Evolutionary conservation across 1,284 basidiomycete genomes (phyloP), one percentile per base, ranked within the genome.

Genomic region (Ceratobasidium sp.): DNA sequence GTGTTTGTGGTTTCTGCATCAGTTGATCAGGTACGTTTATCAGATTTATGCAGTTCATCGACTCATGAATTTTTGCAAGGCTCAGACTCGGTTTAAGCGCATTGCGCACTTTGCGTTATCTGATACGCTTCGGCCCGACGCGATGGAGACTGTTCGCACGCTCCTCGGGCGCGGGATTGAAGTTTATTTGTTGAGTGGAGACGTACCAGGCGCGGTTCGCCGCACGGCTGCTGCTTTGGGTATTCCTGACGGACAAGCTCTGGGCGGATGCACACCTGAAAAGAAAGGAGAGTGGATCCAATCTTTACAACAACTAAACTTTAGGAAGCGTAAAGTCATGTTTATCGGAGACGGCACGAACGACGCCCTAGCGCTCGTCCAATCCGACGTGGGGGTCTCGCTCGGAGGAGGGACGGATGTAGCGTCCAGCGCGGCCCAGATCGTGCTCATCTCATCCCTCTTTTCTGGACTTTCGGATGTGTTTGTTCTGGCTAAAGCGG

Each of bases 331-430:
- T 18, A 70, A 70, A 71, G 88, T 92, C 0, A 88, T 88, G 2
- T 90, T 92, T 87, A 86, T 90, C 18, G 89, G 89, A 0, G 92
- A 93, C 77, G 92, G 92, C 2, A 89, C 93, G 69, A 93, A 93
- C 78, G 92, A 93, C 78, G 87, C 91, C 32, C 89, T 91, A 14
- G 91, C 92, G 0, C 82, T 94, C 48, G 85, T 89, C 4, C 84
- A 86, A 14, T 89, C 91, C 0, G 92, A 93, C 77, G 85, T 92
- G 28, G 89, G 89, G 0, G 85, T 92, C 52, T 90, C 91, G 1
- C 88, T 93, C 77, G 91, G 91, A 5, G 89, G 89, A 14, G 92
- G 92, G 3, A 83, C 83, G 23, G 76, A 76, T 74, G 86, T 92
- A 30, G 90, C 91, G 0, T 84, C 92, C 50, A 91, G 90, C 0